Conservation (phyloP, 306 rosid species). For the Myrica gale region DNA sequence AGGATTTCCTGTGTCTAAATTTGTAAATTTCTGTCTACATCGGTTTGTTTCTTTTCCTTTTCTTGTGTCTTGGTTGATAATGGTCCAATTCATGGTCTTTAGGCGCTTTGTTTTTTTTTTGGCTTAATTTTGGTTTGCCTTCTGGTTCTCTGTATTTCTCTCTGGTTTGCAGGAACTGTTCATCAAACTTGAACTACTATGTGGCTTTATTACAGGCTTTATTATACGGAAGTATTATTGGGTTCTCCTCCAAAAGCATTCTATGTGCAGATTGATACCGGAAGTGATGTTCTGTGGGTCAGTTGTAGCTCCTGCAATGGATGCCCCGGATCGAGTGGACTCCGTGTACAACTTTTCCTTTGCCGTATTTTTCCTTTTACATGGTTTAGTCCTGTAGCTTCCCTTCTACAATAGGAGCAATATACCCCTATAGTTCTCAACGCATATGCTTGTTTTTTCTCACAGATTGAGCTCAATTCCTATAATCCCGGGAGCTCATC, state of each 20-base stretch:
- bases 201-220: conserved; percentile 56
- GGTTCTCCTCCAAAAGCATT: conserved; percentile 92
- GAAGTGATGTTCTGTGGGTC: conserved; percentile 97
- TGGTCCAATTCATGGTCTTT: not conserved
- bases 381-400: conserved; percentile 20
- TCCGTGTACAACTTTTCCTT: conserved; percentile 51
- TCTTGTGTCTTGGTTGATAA: not conserved
- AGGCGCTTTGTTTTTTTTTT: not conserved
- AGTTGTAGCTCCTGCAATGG: conserved; percentile 84
- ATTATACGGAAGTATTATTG: conserved; percentile 73
- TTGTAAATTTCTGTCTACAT: not conserved
- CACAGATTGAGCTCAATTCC: conserved; percentile 69
- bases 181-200: not conserved
- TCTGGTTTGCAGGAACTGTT: not conserved
- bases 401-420: conserved; percentile 3
- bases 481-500: conserved; percentile 72
- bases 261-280: conserved; percentile 93
- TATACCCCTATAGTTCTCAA: conserved; percentile 7
- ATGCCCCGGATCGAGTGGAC: conserved; percentile 87
- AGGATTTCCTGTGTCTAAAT: not conserved
- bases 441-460: conserved; percentile 25
- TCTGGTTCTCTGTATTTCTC: not conserved
- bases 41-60: not conserved
- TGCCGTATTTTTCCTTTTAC: not conserved
- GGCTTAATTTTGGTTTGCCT: not conserved